These are phyloP conservation scores for Raffaelea arxii DNA, from an alignment of 2,329 filamentous ascomycete species.

Conservation along the genomic window DNA sequence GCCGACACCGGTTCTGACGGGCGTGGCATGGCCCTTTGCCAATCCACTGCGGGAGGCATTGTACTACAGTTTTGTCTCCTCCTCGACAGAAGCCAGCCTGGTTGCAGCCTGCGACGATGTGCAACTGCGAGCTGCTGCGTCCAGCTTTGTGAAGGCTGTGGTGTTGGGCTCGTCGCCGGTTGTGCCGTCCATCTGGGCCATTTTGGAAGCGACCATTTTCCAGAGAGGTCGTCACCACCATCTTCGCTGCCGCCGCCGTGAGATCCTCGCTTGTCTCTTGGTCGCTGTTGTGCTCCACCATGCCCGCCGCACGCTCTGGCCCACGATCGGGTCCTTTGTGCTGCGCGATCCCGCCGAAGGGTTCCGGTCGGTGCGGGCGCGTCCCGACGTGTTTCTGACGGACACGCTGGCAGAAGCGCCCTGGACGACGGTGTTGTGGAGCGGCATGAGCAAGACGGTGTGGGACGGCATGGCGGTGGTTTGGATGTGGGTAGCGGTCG, in stretches of 20 bases:
- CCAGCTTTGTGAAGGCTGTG: too few relatives aligned
- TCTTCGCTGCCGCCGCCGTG: too few relatives aligned
- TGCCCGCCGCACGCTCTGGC: conserved; percentile 22
- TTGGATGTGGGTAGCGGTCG: too few relatives aligned
- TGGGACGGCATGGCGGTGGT: conserved; percentile 11
- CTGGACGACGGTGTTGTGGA: conserved; percentile 6
- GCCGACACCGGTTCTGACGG: not conserved
- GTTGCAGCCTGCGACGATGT: too few relatives aligned
- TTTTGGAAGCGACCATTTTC: conserved; percentile 14
- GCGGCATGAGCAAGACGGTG: conserved; percentile 9
- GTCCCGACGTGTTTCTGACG: conserved; percentile 25
- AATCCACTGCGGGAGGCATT: not conserved
- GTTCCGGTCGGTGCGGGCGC: conserved; percentile 25
- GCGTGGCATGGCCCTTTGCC: conserved; percentile 3
- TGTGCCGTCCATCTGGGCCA: conserved; percentile 5
- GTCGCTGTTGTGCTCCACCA: conserved; percentile 29
- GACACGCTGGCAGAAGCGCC: conserved; percentile 15
- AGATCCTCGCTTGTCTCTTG: too few relatives aligned
- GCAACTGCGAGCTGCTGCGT: too few relatives aligned
- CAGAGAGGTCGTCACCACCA: too few relatives aligned
- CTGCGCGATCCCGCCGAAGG: conserved; percentile 21
- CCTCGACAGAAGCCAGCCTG: too few relatives aligned
- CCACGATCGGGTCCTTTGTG: conserved; percentile 20
- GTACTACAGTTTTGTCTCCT: too few relatives aligned
- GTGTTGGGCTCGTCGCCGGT: too few relatives aligned